Evolutionary conservation across 208 protist genomes (phyloP).

Genomic region (Angomonas desouzai): DNA sequence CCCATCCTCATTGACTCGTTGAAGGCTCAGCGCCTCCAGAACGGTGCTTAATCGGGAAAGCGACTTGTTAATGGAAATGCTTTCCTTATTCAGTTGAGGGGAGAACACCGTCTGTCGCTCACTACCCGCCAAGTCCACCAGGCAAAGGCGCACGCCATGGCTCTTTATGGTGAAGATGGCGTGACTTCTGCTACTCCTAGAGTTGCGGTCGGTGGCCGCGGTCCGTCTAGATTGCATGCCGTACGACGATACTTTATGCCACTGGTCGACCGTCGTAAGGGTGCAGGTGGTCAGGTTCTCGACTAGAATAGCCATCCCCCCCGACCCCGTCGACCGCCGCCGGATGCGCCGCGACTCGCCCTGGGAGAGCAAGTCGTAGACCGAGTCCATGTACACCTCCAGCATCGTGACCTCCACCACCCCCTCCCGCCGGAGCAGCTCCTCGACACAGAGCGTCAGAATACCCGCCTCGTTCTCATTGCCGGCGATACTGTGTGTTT

Average conservation of each 20-base stretch:
- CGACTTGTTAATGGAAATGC: conserved; percentile 88
- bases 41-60: conserved; percentile 86
- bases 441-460: conserved; percentile 57
- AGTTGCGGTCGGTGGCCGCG: conserved; percentile 87
- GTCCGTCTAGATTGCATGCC: conserved; percentile 78
- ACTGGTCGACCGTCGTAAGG: conserved; percentile 58
- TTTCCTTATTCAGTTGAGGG: conserved; percentile 82
- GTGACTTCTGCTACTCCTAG: conserved; percentile 89
- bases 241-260: conserved; percentile 58
- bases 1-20: conserved; percentile 37
- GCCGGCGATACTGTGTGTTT: conserved; percentile 85
- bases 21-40: conserved; percentile 72
- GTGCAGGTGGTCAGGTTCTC: conserved; percentile 67
- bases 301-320: conserved; percentile 55
- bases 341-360: conserved; percentile 57
- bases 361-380: conserved; percentile 75
- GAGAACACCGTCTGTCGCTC: conserved; percentile 84
- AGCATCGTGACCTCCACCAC: conserved; percentile 82
- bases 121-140: conserved; percentile 86
- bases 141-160: conserved; percentile 64
- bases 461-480: conserved; percentile 60
- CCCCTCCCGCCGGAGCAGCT: conserved; percentile 68
- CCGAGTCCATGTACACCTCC: conserved; percentile 80
- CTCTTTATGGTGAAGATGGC: conserved; percentile 89
- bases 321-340: conserved; percentile 15